Conservation (phyloP, 495 filamentous ascomycete species). For the Podospora sp. region DNA sequence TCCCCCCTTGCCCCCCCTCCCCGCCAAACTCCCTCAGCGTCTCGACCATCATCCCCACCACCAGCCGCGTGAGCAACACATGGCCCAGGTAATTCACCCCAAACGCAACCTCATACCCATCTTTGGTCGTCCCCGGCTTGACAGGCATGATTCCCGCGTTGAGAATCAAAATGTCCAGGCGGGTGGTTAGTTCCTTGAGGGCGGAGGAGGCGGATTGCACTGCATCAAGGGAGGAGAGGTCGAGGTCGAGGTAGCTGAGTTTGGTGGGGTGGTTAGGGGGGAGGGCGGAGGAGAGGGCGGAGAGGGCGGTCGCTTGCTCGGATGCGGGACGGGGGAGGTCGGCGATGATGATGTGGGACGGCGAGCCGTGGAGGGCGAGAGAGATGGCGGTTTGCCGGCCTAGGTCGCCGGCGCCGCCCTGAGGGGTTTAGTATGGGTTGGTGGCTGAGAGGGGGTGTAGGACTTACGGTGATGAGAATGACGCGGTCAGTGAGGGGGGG, state of each 20-base stretch:
- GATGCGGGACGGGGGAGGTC: not conserved
- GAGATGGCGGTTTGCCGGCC: slow-evolving; percentile 1
- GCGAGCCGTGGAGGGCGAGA: not conserved
- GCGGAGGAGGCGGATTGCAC: not conserved
- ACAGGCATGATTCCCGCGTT: slow-evolving; percentile 9
- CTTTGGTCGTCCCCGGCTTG: not conserved
- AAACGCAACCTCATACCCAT: slow-evolving; percentile 1
- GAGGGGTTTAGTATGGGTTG: too few relatives aligned
- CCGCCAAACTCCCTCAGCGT: too few relatives aligned
- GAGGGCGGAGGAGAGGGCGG: not conserved
- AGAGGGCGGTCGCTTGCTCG: not conserved
- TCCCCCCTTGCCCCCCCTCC: not conserved
- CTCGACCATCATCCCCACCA: not conserved
- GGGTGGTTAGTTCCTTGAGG: not conserved
- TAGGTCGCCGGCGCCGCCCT: slow-evolving; percentile 3
- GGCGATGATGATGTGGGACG: slow-evolving; percentile 4
- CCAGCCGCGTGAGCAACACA: not conserved
- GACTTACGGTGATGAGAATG: not conserved
- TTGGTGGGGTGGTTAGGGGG: not conserved
- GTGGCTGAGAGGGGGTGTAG: not conserved
- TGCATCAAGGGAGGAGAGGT: not conserved
- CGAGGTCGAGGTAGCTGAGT: not conserved
- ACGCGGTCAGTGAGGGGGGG: not conserved
- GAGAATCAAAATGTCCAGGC: not conserved
- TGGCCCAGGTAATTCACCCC: slow-evolving; percentile 9